phyloP scores from a whole-genome alignment of 345 rosid genomes.

The Limnanthes douglasii region DNA sequence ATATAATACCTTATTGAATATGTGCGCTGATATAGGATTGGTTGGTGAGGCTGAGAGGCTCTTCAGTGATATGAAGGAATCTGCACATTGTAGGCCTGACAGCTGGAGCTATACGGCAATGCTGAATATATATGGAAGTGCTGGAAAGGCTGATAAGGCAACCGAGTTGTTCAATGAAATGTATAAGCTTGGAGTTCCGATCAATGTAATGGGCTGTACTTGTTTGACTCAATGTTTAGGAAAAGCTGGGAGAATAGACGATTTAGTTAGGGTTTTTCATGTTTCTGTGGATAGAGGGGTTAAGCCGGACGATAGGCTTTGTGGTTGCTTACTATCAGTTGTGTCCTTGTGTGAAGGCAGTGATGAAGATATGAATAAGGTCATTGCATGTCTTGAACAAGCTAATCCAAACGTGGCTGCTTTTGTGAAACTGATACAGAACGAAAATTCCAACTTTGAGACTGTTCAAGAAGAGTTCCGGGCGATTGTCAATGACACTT shows the following conservation, averaged over 20 bases:
- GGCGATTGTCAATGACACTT: constrained; percentile 30
- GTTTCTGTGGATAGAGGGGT: constrained; percentile 36
- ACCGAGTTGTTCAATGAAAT: constrained; percentile 57
- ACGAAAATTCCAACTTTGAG: constrained; percentile 26
- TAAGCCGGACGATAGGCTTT: constrained; percentile 69
- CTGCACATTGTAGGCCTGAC: constrained; percentile 42
- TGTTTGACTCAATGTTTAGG: constrained; percentile 80
- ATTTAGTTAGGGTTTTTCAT: constrained; percentile 44
- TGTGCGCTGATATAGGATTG: constrained; percentile 87
- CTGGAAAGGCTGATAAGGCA: constrained; percentile 57
- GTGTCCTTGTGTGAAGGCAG: constrained; percentile 43
- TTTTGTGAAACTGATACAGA: constrained; percentile 33
- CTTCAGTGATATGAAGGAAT: constrained; percentile 68
- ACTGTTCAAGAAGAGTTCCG: constrained; percentile 47
- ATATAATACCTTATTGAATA: constrained; percentile 72
- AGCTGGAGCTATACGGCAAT: constrained; percentile 81
- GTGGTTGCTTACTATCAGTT: constrained; percentile 77
- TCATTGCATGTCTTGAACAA: constrained; percentile 41
- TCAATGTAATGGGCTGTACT: constrained; percentile 87
- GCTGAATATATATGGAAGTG: constrained; percentile 73
- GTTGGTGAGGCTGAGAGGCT: constrained; percentile 75
- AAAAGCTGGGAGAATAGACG: constrained; percentile 51
- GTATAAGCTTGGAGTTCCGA: constrained; percentile 30
- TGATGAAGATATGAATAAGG: constrained; percentile 43
- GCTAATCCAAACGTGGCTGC: constrained; percentile 55